Evolutionary conservation across 1,284 basidiomycete species (phyloP), one percentile per base, ranked within the genome.

Genomic region (Moniliophthora roreri): DNA sequence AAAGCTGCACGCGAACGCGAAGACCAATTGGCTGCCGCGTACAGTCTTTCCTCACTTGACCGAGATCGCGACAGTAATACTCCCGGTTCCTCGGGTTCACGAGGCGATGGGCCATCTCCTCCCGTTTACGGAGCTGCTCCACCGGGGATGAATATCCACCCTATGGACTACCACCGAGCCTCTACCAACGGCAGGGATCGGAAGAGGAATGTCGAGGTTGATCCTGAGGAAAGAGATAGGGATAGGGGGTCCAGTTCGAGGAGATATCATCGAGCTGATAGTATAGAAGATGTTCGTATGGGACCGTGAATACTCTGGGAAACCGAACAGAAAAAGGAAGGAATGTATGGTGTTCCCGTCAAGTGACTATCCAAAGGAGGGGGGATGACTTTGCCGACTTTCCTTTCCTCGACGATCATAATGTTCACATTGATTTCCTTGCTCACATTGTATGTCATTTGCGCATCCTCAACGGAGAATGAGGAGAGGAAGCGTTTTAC

Each of bases 161-260:
- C 28, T 28, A 32, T n/a, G 44, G 28, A n/a, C 26, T 46, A 32
- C 28, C 28, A 32, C 28, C 28, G 28, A 32, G 28, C 28, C 28
- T 32, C 28, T 32, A 32, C 28, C 7, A 32, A 32, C 28, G 28
- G 28, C 28, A 32, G 28, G 28, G 28, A 32, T 32, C 28, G 28
- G 28, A 32, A 32, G 28, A 32, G 28, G 28, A 32, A 32, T 32
- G 28, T 32, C 28, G 28, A 32, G 28, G 11, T 32, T 6, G 73
- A 71, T 32, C 73, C 81, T 51, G 75, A 81, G 63, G 85, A 84
- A 63, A 75, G 84, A 46, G 78, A 80, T 62, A 79, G 81, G 73
- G 78, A 80, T 62, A 80, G 81, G 73, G 74, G 76, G 47, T 66
- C 72, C 26, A 84, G 83, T 48, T 66, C 72, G 32, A 84, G 83